phyloP scores from a whole-genome alignment of 2,329 filamentous ascomycete genomes.

The Cercospora janseana region DNA sequence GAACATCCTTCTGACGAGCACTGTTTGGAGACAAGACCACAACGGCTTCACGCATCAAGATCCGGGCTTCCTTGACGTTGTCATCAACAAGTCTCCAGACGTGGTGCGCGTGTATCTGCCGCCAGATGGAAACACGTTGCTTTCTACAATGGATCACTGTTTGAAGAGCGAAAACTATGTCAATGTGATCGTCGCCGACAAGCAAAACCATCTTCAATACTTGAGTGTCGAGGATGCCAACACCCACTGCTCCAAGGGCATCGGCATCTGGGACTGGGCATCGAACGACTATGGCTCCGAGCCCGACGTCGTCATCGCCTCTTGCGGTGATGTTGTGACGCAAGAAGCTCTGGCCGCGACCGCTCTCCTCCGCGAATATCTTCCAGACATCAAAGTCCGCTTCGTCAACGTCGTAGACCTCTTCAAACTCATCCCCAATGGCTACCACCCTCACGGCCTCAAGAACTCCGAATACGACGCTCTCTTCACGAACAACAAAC shows the following conservation, averaged over 20 bases:
- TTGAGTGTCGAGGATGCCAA: conserved; percentile 71
- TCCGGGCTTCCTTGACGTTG: conserved; percentile 74
- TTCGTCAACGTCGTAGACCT: conserved; percentile 79
- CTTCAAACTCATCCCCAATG: conserved; percentile 71
- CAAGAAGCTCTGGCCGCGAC: conserved; percentile 73
- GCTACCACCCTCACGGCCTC: conserved; percentile 71
- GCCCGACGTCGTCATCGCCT: conserved; percentile 74
- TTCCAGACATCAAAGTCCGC: conserved; percentile 71
- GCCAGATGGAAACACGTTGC: conserved; percentile 74
- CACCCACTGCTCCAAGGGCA: conserved; percentile 73
- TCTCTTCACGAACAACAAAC: conserved; percentile 69
- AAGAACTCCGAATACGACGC: conserved; percentile 63
- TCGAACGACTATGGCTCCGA: conserved; percentile 67
- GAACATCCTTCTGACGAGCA: conserved; percentile 75
- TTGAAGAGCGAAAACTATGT: conserved; percentile 73
- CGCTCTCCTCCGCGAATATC: conserved; percentile 67
- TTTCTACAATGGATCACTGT: conserved; percentile 75
- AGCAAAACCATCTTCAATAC: conserved; percentile 75
- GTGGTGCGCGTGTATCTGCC: conserved; percentile 79
- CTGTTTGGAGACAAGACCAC: conserved; percentile 80
- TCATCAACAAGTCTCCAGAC: conserved; percentile 76
- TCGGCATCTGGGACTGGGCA: conserved; percentile 75
- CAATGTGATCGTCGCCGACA: conserved; percentile 77
- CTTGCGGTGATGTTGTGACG: conserved; percentile 71
- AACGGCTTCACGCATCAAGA: conserved; percentile 83